Base-by-base conservation (phyloP, 768 basidiomycete species). In the Tulasnella sp. region DNA sequence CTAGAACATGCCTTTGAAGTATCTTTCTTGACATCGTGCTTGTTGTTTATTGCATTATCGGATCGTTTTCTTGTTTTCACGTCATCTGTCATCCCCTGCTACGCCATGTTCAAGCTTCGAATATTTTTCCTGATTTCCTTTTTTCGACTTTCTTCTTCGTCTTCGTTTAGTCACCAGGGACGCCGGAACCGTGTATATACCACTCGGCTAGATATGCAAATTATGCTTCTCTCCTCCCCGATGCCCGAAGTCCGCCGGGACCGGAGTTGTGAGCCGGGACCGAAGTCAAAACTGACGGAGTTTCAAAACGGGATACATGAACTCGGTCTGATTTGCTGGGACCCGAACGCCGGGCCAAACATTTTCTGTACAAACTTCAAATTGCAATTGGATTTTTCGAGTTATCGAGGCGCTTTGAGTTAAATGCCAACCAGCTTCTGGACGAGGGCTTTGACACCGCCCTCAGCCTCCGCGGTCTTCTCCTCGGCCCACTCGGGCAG, bases 31-130 rank as follows among this genome's bases (percentile, higher is more conserved):
- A 12, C 64, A 26, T 37, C 9, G 64, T 17, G 34, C 32, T 65
- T 65, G 64, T 65, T 65, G 64, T 65, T 65, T 65, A 65, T 65
- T 40, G 22, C 35, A 65, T 65, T 40, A 65, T 65, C 39, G 64
- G 16, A 65, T 65, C 64, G 22, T 65, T 22, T 65, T 34, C 36
- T 34, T n/a, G 26, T 9, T 65, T 34, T 59, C 52, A 59, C 32
- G 52, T 29, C 52, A 59, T 59, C 52, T 59, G 52, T 22, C 52
- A 59, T 22, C 52, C 52, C 52, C 52, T 59, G 52, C 52, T 59
- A 59, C 52, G 52, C 52, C 52, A 59, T 29, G n/a, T 5, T 59
- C 52, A 59, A 22, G 52, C 52, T 22, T 59, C 52, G 52, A 47
- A 59, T 47, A 47, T 37, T 16, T 64, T 37, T 32, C 32, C 14